A percentile compares a stretch with the other conserved stretches of the same genome.
Evolutionary conservation across 2,329 filamentous ascomycete genomes (phyloP).

Genomic region (Colletotrichum sp.): DNA sequence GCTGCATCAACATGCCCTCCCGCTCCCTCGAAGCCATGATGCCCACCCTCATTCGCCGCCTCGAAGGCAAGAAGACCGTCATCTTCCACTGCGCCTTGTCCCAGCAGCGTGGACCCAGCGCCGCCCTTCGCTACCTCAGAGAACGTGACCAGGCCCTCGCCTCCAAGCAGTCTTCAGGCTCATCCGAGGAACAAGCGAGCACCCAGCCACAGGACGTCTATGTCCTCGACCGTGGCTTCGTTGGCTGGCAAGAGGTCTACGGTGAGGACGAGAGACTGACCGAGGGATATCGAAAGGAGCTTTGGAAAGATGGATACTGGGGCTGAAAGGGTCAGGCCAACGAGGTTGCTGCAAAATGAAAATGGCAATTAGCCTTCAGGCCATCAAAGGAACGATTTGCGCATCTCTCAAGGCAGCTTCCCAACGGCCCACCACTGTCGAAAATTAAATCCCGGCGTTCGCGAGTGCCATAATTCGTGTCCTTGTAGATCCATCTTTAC

Average conservation of each 20-base stretch:
- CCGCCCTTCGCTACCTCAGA: conserved; percentile 80
- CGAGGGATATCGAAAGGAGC: conserved; percentile 81
- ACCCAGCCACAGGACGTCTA: conserved; percentile 71
- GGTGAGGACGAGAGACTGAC: conserved; percentile 82
- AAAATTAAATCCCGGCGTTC: not conserved
- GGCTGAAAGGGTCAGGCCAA: not conserved
- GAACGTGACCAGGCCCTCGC: conserved; percentile 63
- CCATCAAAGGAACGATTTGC: not conserved
- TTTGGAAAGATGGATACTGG: conserved; percentile 73
- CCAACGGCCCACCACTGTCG: not conserved
- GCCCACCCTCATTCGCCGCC: conserved; percentile 80
- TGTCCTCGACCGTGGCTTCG: conserved; percentile 84
- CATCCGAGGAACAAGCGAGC: not conserved
- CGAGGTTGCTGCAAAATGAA: not conserved
- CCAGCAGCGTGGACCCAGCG: conserved; percentile 86
- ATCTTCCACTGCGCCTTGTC: conserved; percentile 95
- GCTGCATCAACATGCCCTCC: conserved; percentile 78
- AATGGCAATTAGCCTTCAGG: not conserved
- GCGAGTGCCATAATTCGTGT: not conserved
- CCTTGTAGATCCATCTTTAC: not conserved
- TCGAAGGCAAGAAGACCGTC: conserved; percentile 80
- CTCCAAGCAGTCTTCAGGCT: conserved; percentile 9
- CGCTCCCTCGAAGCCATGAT: conserved; percentile 75
- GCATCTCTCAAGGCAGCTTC: not conserved
- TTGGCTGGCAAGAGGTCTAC: conserved; percentile 85